Evolutionary conservation across 2,329 filamentous ascomycete species (phyloP).

Genomic region (Kalmusia sp.): DNA sequence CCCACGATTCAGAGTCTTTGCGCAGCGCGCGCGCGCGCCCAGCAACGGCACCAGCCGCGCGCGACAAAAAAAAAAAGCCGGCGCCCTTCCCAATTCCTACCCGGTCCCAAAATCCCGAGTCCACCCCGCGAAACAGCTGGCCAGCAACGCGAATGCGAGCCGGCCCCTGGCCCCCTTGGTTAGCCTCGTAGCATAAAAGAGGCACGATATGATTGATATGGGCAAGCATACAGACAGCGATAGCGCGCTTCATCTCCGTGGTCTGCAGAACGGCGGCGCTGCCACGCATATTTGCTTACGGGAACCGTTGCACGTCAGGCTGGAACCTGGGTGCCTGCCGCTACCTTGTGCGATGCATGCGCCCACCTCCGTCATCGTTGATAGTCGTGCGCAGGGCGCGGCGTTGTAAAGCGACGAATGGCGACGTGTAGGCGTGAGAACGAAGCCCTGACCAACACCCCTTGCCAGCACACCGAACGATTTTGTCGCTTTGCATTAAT

Average conservation of each 20-base stretch:
- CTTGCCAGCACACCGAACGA: not conserved
- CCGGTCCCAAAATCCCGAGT: not conserved
- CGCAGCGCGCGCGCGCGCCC: no score
- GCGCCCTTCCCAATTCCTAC: no score
- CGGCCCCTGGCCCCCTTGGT: not conserved
- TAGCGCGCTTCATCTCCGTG: conserved; percentile 1
- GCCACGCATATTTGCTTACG: not conserved
- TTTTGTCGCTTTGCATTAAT: not conserved
- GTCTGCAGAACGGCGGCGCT: not conserved
- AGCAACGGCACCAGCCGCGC: conserved; percentile 4
- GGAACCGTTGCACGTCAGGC: not conserved
- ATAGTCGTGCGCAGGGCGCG: not conserved
- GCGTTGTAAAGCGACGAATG: not conserved
- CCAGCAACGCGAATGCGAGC: conserved; percentile 2
- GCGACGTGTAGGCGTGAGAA: not conserved
- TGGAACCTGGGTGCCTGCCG: not conserved
- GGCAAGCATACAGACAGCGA: not conserved
- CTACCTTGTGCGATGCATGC: not conserved
- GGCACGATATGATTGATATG: not conserved
- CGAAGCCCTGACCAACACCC: not conserved
- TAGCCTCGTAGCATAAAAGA: not conserved
- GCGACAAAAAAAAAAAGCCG: no score
- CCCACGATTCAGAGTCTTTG: no score
- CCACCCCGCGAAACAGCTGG: not conserved
- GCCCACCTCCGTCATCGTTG: conserved; percentile 3